Evolutionary conservation across 352 stramenopile species (phyloP).

Genomic region (Aphanomyces stellatus): DNA sequence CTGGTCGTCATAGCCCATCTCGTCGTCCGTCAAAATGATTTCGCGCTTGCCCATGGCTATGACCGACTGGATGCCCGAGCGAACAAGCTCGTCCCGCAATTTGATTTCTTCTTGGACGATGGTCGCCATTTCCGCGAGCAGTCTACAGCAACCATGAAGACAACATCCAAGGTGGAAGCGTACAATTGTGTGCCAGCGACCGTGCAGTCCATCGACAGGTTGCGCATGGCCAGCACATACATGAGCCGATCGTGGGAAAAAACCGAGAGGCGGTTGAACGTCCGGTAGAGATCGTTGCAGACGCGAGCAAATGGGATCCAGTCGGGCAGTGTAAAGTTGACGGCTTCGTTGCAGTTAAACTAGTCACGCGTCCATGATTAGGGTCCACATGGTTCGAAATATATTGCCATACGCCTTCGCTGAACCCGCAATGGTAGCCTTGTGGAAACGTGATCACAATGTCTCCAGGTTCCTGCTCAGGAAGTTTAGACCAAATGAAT

Average conservation of each 20-base stretch:
- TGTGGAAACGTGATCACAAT: slow-evolving; percentile 97
- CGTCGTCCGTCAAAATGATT: slow-evolving; percentile 61
- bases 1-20: slow-evolving; percentile 62
- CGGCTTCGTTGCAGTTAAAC: slow-evolving; percentile 88
- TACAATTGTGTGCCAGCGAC: slow-evolving; percentile 23
- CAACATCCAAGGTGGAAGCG: background rate
- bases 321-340: slow-evolving; percentile 79
- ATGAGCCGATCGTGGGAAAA: slow-evolving; percentile 79
- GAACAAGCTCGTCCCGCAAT: background rate
- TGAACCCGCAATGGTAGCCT: slow-evolving; percentile 95
- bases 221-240: slow-evolving; percentile 56
- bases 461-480: slow-evolving; percentile 87
- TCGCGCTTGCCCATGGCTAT: slow-evolving; percentile 29
- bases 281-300: slow-evolving; percentile 60
- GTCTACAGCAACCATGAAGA: background rate
- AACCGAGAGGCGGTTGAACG: slow-evolving; percentile 51
- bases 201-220: slow-evolving; percentile 43
- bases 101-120: background rate
- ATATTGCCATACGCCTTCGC: slow-evolving; percentile 51
- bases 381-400: background rate
- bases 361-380: background rate
- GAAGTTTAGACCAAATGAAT: too few relatives aligned
- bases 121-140: background rate
- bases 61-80: background rate
- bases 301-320: slow-evolving; percentile 78